Base-by-base conservation (phyloP, 106 monocot species). In the Allium cepa region DNA sequence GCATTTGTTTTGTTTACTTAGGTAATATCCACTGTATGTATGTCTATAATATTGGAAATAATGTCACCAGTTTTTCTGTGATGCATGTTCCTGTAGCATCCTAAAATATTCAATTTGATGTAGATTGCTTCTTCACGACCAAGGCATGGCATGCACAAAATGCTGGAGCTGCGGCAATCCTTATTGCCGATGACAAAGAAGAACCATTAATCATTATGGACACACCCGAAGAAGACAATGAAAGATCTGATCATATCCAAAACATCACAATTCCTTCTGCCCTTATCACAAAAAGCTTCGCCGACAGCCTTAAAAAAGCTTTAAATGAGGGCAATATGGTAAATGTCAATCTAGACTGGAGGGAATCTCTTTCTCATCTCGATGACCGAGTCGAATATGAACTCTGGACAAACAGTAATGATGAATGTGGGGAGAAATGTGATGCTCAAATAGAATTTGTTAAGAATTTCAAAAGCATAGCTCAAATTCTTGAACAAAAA, bases 361-460 rank as follows among this genome's bases (percentile, higher is more conserved):
- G 84, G 60, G 91, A 92, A 65, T 88, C 91, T 11, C 72, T 92
- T 62, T 88, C 91, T 47, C 91, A 92, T 53, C 88, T 88, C 8
- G 91, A 92, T 67, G 84, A 92, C 17, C 79, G 91, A 12, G 91
- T 92, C 2, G 91, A 92, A 62, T 92, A 92, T 14, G 91, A 92
- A 51, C 76, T 88, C 60, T 92, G 91, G 91, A 87, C 88, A 4
- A 88, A 88, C 60, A 85, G 87, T 59, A 92, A 88, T 68, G 88
- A 92, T 58, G 91, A 92, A 75, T 92, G 91, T 66, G 91, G 91
- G 26, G 71, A 75, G 2, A 84, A 84, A 64, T 92, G 91, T 59
- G 85, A 92, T 18, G 78, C 69, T n/a, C 91, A 92, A 66, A 92
- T 92, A 73, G 79, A 92, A 0, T 92, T 92, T 60, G 81, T 92